Percentiles rank a stretch among this genome's conserved stretches.
Conservation (phyloP, 371 early-diverging fungal genomes). For the Haplosporangium sp. region DNA sequence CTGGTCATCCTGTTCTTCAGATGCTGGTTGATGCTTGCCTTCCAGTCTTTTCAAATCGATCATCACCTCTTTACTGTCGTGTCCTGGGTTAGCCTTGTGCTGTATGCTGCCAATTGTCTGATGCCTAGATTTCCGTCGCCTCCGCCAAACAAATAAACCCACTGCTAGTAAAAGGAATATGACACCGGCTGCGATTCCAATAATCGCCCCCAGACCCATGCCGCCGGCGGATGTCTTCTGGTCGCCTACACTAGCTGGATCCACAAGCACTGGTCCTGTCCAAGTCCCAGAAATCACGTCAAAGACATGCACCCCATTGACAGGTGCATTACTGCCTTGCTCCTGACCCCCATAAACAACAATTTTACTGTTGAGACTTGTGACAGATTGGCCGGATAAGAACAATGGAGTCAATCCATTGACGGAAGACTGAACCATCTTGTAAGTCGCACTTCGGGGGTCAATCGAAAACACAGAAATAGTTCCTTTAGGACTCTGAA, state of each 20-base stretch:
- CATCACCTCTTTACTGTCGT: constrained; percentile 12
- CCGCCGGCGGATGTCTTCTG: not conserved
- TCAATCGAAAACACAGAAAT: constrained; percentile 31
- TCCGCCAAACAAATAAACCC: constrained; percentile 16
- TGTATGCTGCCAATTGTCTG: not conserved
- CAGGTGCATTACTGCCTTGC: not conserved
- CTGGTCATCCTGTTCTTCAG: not conserved
- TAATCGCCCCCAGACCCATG: constrained; percentile 17
- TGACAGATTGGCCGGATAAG: constrained; percentile 25
- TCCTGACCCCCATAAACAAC: constrained; percentile 36
- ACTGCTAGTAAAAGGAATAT: constrained; percentile 11
- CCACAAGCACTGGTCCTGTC: constrained; percentile 35
- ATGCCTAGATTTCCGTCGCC: constrained; percentile 7
- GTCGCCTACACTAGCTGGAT: constrained; percentile 1
- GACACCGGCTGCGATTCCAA: constrained; percentile 25
- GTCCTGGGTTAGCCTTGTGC: not conserved
- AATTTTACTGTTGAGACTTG: constrained; percentile 42
- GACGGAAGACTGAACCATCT: constrained; percentile 11
- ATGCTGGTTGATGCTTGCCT: not conserved
- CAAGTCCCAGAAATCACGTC: constrained; percentile 43
- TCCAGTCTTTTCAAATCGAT: constrained; percentile 22
- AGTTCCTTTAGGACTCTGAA: constrained; percentile 18
- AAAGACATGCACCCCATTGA: constrained; percentile 29
- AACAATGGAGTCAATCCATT: constrained; percentile 18
- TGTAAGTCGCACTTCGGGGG: constrained; percentile 15